Conservation (phyloP, 176 grass and related monocot genomes). For the Aegilops speltoides region DNA sequence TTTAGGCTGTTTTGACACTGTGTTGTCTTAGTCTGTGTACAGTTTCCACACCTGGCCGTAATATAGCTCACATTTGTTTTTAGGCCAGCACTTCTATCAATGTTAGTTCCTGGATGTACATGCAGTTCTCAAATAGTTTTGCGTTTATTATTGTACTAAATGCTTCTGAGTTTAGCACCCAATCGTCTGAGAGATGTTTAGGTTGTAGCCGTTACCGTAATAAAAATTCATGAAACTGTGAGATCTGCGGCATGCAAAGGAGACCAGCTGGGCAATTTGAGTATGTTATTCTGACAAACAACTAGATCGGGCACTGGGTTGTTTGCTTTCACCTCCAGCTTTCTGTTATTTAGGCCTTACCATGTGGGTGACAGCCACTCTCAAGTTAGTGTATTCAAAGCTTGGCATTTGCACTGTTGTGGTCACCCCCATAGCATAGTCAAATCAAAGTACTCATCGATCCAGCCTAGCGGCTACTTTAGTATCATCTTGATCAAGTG, state of each 20-base stretch:
- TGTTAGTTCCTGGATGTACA: background rate
- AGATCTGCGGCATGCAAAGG: conserved; percentile 50
- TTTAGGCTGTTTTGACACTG: background rate
- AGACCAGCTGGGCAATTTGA: conserved; percentile 55
- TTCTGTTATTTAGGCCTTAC: conserved; percentile 32
- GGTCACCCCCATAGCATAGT: conserved; percentile 42
- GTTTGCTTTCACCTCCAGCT: conserved; percentile 57
- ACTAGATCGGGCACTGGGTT: conserved; percentile 42
- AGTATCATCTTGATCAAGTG: background rate
- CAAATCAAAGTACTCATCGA: conserved; percentile 44
- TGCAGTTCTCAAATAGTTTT: conserved; percentile 2
- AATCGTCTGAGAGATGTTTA: conserved; percentile 14
- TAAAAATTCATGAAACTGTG: conserved; percentile 41
- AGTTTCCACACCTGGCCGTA: background rate
- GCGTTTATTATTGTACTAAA: conserved; percentile 20
- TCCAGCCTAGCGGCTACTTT: conserved; percentile 37
- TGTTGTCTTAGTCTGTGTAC: background rate
- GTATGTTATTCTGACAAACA: conserved; percentile 21
- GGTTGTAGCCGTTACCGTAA: conserved; percentile 5
- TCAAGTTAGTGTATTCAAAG: conserved; percentile 35
- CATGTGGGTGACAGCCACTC: conserved; percentile 73
- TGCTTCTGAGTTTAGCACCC: too few species aligned
- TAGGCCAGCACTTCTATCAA: background rate
- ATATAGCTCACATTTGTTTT: background rate
- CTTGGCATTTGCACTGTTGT: conserved; percentile 47